Evolutionary conservation across 306 rosid species (phyloP).

Genomic region (Dalbergia cochinchinensis): DNA sequence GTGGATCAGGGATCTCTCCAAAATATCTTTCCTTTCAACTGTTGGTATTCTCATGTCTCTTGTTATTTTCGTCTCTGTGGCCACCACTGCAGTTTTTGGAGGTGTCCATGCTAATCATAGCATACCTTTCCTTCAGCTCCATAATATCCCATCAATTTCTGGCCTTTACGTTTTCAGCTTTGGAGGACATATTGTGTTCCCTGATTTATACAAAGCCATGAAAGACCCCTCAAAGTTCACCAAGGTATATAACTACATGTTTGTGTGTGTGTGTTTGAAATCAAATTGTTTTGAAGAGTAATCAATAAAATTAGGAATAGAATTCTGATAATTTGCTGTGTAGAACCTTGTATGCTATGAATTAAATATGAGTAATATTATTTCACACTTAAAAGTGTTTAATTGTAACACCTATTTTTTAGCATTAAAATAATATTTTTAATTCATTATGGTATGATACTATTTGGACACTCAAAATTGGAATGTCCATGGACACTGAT

Average conservation of each 20-base stretch:
- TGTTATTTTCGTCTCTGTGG: slow-evolving; percentile 61
- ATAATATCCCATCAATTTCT: slow-evolving; percentile 69
- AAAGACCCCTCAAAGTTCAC: slow-evolving; percentile 86
- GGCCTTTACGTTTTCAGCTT: slow-evolving; percentile 70
- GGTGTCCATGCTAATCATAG: slow-evolving; percentile 51
- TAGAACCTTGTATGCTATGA: too few relatives aligned
- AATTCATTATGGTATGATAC: too few relatives aligned
- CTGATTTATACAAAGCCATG: slow-evolving; percentile 76
- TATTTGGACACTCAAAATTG: too few relatives aligned
- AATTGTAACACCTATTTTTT: too few relatives aligned
- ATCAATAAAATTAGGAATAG: too few relatives aligned
- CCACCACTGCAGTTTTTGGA: slow-evolving; percentile 60
- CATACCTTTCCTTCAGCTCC: slow-evolving; percentile 61
- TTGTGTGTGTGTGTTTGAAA: too few relatives aligned
- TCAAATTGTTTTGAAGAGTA: too few relatives aligned
- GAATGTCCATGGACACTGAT: too few relatives aligned
- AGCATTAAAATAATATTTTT: too few relatives aligned
- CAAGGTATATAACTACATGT: slow-evolving; percentile 53
- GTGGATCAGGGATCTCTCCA: slow-evolving; percentile 73
- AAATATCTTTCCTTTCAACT: slow-evolving; percentile 72
- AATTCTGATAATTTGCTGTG: too few relatives aligned
- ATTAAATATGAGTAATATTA: too few relatives aligned
- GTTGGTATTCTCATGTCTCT: slow-evolving; percentile 74
- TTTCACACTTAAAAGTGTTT: too few relatives aligned
- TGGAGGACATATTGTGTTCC: slow-evolving; percentile 82